Conservation (phyloP, 192 early-diverging fungal species). For the Entophlyctis luteolus region DNA sequence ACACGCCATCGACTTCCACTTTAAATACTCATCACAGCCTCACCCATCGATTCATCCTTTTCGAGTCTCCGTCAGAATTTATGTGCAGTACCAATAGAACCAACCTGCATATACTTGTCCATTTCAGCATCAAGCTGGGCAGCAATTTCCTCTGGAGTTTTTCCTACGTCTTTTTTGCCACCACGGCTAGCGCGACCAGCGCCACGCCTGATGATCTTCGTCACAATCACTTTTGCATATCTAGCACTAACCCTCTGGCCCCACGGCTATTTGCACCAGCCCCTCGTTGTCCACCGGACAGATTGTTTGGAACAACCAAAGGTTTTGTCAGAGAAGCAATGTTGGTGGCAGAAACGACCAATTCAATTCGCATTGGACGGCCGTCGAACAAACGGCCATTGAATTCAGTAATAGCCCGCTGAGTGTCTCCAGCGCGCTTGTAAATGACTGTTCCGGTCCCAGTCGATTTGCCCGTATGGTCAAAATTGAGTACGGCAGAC, state of each 20-base stretch:
- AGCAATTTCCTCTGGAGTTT: constrained; percentile 17
- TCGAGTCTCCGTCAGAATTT: too few relatives aligned
- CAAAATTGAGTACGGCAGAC: constrained; percentile 40
- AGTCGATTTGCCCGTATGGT: constrained; percentile 40
- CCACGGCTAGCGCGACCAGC: constrained; percentile 17
- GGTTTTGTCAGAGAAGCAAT: constrained; percentile 4
- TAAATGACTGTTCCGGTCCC: constrained; percentile 48
- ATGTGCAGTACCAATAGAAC: too few relatives aligned
- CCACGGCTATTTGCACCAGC: constrained; percentile 8
- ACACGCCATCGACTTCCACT: too few relatives aligned
- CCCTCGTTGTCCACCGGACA: not conserved
- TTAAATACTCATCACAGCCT: not conserved
- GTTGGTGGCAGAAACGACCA: constrained; percentile 30
- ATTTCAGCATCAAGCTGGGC: constrained; percentile 47
- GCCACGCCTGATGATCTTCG: not conserved
- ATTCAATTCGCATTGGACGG: constrained; percentile 48
- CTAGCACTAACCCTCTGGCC: constrained; percentile 16
- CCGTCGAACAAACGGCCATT: constrained; percentile 47
- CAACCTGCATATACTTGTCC: constrained; percentile 49
- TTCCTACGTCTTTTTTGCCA: constrained; percentile 14
- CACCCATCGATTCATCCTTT: not conserved
- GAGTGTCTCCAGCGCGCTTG: constrained; percentile 23
- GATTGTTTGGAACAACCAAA: not conserved
- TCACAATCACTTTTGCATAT: too few relatives aligned
- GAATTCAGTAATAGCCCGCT: constrained; percentile 41